phyloP scores from a whole-genome alignment of 129 eudicot genomes.

The Artemisia annua region DNA sequence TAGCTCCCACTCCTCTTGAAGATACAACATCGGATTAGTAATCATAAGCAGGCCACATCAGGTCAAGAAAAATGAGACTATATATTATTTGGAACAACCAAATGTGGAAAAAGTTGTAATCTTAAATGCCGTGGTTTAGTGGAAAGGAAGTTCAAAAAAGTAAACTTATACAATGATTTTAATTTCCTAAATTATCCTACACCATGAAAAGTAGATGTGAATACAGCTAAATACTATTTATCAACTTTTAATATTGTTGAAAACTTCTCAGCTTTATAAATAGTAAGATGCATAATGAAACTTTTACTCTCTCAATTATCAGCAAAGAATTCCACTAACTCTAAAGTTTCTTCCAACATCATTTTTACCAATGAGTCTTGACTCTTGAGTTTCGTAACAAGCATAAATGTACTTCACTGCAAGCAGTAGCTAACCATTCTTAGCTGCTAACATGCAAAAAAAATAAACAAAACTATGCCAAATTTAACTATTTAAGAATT shows the following conservation, averaged over 20 bases:
- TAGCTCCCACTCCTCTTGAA: constrained; percentile 70
- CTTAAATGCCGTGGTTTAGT: neutral
- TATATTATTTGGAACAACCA: neutral
- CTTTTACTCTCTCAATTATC: no score
- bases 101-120: neutral
- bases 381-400: no score
- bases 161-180: neutral
- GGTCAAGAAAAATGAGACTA: neutral
- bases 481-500: no score
- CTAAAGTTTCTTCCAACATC: neutral
- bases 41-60: constrained; percentile 17
- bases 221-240: neutral
- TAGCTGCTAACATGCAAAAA: no score
- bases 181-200: neutral
- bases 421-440: no score
- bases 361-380: neutral
- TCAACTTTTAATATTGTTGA: neutral
- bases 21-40: constrained; percentile 23
- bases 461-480: no score
- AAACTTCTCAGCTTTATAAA: neutral
- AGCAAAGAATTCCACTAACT: no score
- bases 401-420: no score
- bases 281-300: neutral
- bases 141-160: neutral
- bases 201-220: neutral